Conservation (phyloP, 2,329 filamentous ascomycete species). For the Cadophora sp. region DNA sequence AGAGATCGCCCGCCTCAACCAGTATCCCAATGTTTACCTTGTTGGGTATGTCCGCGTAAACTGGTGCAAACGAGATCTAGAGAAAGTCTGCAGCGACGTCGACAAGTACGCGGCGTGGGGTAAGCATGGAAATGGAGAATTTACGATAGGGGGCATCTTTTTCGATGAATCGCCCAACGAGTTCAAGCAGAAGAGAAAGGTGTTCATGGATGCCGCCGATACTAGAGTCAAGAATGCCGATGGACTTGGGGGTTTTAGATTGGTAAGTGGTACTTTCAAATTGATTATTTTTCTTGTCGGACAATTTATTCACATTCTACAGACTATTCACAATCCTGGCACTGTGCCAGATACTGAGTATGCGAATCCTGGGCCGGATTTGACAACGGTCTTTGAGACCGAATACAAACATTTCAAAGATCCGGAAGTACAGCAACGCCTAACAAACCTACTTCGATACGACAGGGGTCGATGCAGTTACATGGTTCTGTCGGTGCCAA, state of each 20-base stretch:
- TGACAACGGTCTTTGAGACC: constrained; percentile 25
- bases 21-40: constrained; percentile 16
- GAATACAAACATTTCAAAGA: constrained; percentile 19
- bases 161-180: constrained; percentile 32
- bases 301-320: background rate
- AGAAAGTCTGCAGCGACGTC: constrained; percentile 22
- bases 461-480: constrained; percentile 17
- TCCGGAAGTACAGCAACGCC: constrained; percentile 11
- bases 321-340: constrained; percentile 32
- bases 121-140: constrained; percentile 13
- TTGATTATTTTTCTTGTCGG: background rate
- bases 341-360: constrained; percentile 27
- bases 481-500: constrained; percentile 17
- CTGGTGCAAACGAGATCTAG: constrained; percentile 21
- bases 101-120: constrained; percentile 28
- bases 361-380: constrained; percentile 23
- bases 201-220: constrained; percentile 22
- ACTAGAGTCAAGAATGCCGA: constrained; percentile 18
- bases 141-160: constrained; percentile 32
- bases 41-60: constrained; percentile 18
- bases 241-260: constrained; percentile 18
- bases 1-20: constrained; percentile 16
- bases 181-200: constrained; percentile 19
- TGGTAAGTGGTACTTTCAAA: constrained; percentile 20
- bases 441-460: constrained; percentile 17